phyloP scores from a whole-genome alignment of 768 basidiomycete genomes.

The Suillus subluteus region DNA sequence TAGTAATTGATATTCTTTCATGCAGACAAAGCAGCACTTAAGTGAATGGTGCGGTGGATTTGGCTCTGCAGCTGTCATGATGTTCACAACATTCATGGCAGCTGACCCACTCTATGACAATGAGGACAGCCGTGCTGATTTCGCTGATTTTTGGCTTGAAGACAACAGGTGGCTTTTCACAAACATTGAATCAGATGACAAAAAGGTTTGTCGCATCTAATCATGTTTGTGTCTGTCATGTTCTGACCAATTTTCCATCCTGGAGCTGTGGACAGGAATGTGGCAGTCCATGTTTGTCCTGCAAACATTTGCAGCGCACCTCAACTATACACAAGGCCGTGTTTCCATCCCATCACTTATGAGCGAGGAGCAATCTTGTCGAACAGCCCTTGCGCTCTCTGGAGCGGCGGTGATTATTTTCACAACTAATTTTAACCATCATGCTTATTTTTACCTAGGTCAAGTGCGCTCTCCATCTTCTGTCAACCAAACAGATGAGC shows the following conservation, averaged over 20 bases:
- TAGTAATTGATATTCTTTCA: not conserved
- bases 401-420: constrained; percentile 2
- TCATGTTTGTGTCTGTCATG: not conserved
- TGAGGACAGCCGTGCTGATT: not conserved
- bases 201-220: constrained; percentile 3
- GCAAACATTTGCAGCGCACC: constrained; percentile 8
- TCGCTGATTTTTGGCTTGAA: not conserved
- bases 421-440: too few species aligned
- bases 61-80: constrained; percentile 4
- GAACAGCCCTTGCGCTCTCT: not conserved
- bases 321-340: constrained; percentile 15
- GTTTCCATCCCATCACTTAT: not conserved
- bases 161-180: constrained; percentile 4
- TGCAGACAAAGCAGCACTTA: constrained; percentile 3
- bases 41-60: constrained; percentile 7
- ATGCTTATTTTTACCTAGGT: not conserved
- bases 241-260: too few species aligned
- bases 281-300: constrained; percentile 10
- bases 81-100: constrained; percentile 5
- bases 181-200: not conserved
- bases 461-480: not conserved
- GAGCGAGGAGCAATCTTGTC: not conserved
- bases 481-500: not conserved
- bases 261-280: constrained; percentile 18
- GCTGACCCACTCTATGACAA: not conserved